Evolutionary conservation across 345 rosid species (phyloP).

Genomic region (Euphorbia peplus): DNA sequence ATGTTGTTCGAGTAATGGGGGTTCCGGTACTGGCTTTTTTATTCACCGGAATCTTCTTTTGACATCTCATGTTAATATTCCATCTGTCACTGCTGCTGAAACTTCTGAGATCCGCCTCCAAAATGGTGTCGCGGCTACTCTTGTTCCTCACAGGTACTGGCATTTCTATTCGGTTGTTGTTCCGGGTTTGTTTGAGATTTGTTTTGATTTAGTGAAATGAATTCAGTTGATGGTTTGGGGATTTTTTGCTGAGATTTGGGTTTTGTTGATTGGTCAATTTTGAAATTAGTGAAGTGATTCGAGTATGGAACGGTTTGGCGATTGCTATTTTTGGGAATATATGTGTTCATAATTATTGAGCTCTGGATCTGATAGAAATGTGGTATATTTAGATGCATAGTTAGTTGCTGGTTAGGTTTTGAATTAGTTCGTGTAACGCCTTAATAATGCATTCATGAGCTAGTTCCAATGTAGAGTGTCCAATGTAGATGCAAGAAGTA

Average conservation of each 20-base stretch:
- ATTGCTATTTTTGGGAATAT: not conserved
- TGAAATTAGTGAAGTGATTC: not conserved
- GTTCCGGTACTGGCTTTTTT: constrained; percentile 65
- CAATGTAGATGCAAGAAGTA: not conserved
- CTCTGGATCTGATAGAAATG: constrained; percentile 1
- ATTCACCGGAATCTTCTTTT: constrained; percentile 86
- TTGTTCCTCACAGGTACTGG: constrained; percentile 74
- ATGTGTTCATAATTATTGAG: not conserved
- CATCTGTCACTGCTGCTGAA: constrained; percentile 79
- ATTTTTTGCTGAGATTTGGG: constrained; percentile 4
- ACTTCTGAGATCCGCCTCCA: constrained; percentile 72
- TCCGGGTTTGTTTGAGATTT: not conserved
- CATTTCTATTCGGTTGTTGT: not conserved
- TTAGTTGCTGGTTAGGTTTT: not conserved
- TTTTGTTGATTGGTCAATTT: not conserved
- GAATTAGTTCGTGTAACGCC: too few species aligned
- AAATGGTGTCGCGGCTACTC: constrained; percentile 61
- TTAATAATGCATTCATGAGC: not conserved
- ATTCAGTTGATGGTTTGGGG: not conserved
- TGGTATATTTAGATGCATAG: too few species aligned
- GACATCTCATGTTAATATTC: constrained; percentile 75
- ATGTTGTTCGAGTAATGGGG: constrained; percentile 41
- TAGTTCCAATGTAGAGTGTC: not conserved
- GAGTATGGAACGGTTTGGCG: not conserved
- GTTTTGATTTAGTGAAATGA: not conserved